phyloP scores from a whole-genome alignment of 805 yeast species.

The Starmerella apicola region DNA sequence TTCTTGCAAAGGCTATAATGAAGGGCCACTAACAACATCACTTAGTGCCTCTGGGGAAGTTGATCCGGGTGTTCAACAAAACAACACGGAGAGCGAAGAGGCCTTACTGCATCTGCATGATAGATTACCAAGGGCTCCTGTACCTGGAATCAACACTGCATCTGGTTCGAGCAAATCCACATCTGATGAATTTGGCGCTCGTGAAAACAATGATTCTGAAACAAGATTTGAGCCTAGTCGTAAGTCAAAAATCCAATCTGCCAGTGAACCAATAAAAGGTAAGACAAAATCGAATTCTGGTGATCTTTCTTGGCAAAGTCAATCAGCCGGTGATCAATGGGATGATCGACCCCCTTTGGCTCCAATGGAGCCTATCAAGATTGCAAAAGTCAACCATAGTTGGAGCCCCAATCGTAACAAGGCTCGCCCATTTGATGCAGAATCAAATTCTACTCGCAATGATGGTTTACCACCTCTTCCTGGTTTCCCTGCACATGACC shows the following conservation, averaged over 20 bases:
- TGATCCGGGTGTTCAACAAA: not conserved
- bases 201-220: not conserved
- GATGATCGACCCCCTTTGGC: slow-evolving; percentile 1
- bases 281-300: not conserved
- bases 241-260: not conserved
- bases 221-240: not conserved
- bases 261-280: not conserved
- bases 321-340: too few relatives aligned
- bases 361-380: slow-evolving; percentile 13
- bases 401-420: not conserved
- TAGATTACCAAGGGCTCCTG: slow-evolving; percentile 4
- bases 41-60: not conserved
- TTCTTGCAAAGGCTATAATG: not conserved
- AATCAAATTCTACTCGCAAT: too few relatives aligned
- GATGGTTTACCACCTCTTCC: slow-evolving; percentile 1
- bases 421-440: too few relatives aligned
- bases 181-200: not conserved
- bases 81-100: slow-evolving; percentile 7
- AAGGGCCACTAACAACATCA: not conserved
- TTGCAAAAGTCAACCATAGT: not conserved
- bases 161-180: not conserved
- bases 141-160: slow-evolving; percentile 1
- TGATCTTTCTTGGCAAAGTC: too few relatives aligned
- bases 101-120: slow-evolving; percentile 5
- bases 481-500: slow-evolving; percentile 4